Evolutionary conservation across 306 rosid genomes (phyloP).

Genomic region (Geum urbanum): DNA sequence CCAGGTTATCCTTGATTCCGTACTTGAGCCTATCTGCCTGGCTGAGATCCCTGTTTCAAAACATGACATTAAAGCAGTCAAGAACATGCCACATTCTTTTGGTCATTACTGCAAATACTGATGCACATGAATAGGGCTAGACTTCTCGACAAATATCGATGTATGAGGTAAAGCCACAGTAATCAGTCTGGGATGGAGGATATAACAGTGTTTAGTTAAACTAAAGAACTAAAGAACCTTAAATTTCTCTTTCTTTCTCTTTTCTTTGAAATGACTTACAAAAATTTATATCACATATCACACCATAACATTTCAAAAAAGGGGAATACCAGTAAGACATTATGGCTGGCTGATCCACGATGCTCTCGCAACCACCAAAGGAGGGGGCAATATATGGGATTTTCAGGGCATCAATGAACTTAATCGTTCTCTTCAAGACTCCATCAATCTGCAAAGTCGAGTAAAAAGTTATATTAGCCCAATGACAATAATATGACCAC

Average conservation of each 20-base stretch:
- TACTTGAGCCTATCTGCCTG: conserved; percentile 63
- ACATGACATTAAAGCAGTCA: conserved; percentile 5
- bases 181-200: neutral
- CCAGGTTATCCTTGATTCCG: conserved; percentile 81
- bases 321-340: conserved; percentile 80
- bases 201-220: neutral
- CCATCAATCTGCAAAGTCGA: conserved; percentile 68
- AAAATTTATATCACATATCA: neutral
- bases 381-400: conserved; percentile 96
- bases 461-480: neutral
- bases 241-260: neutral
- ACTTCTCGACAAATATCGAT: neutral
- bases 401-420: conserved; percentile 76
- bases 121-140: too few species aligned
- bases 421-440: conserved; percentile 53
- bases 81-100: neutral
- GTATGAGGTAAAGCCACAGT: neutral
- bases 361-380: conserved; percentile 98
- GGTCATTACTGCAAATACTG: neutral
- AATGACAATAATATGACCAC: neutral
- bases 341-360: conserved; percentile 91
- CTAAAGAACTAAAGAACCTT: neutral
- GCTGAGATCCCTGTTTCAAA: conserved; percentile 68
- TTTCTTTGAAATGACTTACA: neutral
- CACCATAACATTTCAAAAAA: neutral